These are phyloP conservation scores for Magnaporthales sp. DNA, from an alignment of 2,329 filamentous ascomycete genomes.

Conservation along the genomic window DNA sequence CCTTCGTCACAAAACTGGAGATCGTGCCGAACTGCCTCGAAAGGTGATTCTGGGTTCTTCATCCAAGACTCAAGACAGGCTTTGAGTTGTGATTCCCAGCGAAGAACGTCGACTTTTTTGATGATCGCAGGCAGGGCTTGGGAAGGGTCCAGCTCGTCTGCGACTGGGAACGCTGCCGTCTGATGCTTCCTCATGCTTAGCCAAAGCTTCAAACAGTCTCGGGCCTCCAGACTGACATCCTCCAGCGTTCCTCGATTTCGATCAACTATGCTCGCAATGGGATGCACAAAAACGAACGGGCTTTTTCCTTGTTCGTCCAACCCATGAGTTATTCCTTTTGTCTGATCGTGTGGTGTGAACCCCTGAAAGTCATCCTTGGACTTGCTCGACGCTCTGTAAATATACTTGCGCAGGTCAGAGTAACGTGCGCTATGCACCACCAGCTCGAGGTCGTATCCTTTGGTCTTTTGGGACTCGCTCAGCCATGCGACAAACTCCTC, in stretches of 20 bases:
- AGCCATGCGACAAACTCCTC: conserved; percentile 63
- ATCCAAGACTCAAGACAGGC: conserved; percentile 51
- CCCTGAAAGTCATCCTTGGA: conserved; percentile 39
- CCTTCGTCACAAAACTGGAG: conserved; percentile 20
- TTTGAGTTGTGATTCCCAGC: conserved; percentile 58
- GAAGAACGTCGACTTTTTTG: conserved; percentile 55
- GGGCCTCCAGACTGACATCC: conserved; percentile 60
- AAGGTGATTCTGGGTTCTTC: conserved; percentile 34
- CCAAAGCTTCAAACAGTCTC: conserved; percentile 62
- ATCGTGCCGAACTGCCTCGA: conserved; percentile 34
- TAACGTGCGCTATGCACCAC: conserved; percentile 62
- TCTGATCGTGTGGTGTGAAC: conserved; percentile 32
- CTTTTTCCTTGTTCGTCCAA: conserved; percentile 32
- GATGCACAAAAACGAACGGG: conserved; percentile 55
- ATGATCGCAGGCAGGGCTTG: conserved; percentile 42
- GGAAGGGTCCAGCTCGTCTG: conserved; percentile 37
- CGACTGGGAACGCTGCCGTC: conserved; percentile 39
- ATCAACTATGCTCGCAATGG: conserved; percentile 53
- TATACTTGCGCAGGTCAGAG: conserved; percentile 69
- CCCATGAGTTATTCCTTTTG: conserved; percentile 32
- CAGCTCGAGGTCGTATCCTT: conserved; percentile 57
- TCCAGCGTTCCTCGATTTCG: conserved; percentile 53
- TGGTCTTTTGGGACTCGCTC: conserved; percentile 49
- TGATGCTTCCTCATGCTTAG: conserved; percentile 51
- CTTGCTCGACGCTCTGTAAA: conserved; percentile 42